Conservation (phyloP, 2,329 filamentous ascomycete genomes). For the Colletotrichum liriopes region DNA sequence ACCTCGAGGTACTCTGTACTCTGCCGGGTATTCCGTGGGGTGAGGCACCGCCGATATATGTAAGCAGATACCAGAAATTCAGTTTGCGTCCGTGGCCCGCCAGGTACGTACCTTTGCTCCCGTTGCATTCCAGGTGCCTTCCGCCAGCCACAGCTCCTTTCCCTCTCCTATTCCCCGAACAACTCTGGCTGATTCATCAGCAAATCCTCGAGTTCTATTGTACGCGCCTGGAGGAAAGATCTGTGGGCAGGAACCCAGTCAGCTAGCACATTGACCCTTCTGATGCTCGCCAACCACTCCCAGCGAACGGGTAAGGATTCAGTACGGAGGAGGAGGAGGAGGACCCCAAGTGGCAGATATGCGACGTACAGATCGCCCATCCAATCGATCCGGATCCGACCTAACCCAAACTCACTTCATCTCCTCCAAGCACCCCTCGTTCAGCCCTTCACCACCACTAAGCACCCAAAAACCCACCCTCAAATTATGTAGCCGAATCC, state of each 20-base stretch:
- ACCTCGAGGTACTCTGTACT: background rate
- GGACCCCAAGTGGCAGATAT: background rate
- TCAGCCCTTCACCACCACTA: conserved; percentile 12
- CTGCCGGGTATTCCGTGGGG: background rate
- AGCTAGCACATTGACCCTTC: background rate
- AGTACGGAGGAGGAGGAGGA: background rate
- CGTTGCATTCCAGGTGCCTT: conserved; percentile 1
- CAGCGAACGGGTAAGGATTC: background rate
- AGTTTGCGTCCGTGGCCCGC: background rate
- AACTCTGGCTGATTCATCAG: background rate
- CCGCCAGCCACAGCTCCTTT: conserved; percentile 8
- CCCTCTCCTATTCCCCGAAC: conserved; percentile 1
- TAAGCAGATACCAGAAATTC: background rate
- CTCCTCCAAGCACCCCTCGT: conserved; percentile 12
- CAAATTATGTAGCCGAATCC: conserved; percentile 24
- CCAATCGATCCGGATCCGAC: conserved; percentile 37
- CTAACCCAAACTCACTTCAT: conserved; percentile 22
- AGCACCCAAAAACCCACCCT: conserved; percentile 21
- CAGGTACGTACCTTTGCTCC: background rate
- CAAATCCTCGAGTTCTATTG: background rate
- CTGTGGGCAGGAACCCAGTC: background rate
- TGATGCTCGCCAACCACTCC: background rate
- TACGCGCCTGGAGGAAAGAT: background rate
- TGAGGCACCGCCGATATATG: background rate
- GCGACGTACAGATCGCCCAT: background rate